Conservation (phyloP, 1,284 basidiomycete species). For the Pseudozyma thailandica region DNA sequence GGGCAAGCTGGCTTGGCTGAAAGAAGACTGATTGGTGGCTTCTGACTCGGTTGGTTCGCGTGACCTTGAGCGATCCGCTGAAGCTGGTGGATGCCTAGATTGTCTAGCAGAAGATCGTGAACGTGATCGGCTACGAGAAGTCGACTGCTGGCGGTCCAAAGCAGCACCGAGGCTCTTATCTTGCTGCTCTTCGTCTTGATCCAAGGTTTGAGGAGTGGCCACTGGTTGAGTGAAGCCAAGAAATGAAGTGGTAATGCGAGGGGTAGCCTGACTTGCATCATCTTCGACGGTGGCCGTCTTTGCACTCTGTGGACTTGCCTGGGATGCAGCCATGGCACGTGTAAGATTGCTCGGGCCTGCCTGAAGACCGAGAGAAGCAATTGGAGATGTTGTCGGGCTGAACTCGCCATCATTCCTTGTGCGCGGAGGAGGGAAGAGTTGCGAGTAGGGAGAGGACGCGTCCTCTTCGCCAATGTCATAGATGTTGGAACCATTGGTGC, state of each 20-base stretch:
- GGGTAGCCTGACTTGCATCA: slow-evolving; percentile 39
- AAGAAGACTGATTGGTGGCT: slow-evolving; percentile 26
- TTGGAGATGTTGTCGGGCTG: slow-evolving; percentile 39
- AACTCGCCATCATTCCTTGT: slow-evolving; percentile 3
- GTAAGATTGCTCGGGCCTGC: slow-evolving; percentile 49
- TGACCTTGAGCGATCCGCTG: slow-evolving; percentile 23
- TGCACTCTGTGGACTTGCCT: slow-evolving; percentile 32
- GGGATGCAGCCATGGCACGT: slow-evolving; percentile 36
- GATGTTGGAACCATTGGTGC: slow-evolving; percentile 36
- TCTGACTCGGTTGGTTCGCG: slow-evolving; percentile 31
- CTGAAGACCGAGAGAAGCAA: slow-evolving; percentile 32
- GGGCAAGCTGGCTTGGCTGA: slow-evolving; percentile 33
- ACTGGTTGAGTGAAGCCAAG: slow-evolving; percentile 33
- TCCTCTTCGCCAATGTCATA: slow-evolving; percentile 48
- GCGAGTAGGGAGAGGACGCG: slow-evolving; percentile 11
- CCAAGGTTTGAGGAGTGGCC: slow-evolving; percentile 20
- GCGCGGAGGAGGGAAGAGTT: slow-evolving; percentile 34
- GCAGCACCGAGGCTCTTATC: slow-evolving; percentile 22
- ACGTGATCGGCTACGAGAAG: slow-evolving; percentile 25
- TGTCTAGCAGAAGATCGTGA: slow-evolving; percentile 25
- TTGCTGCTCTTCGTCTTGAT: slow-evolving; percentile 7
- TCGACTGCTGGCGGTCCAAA: not conserved
- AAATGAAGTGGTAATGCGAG: slow-evolving; percentile 27
- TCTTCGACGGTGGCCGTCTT: slow-evolving; percentile 31
- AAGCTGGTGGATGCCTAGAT: not conserved